Evolutionary conservation across 2,329 filamentous ascomycete genomes (phyloP), one percentile per base, ranked within the genome.

Genomic region (Ceratocystis destructans): DNA sequence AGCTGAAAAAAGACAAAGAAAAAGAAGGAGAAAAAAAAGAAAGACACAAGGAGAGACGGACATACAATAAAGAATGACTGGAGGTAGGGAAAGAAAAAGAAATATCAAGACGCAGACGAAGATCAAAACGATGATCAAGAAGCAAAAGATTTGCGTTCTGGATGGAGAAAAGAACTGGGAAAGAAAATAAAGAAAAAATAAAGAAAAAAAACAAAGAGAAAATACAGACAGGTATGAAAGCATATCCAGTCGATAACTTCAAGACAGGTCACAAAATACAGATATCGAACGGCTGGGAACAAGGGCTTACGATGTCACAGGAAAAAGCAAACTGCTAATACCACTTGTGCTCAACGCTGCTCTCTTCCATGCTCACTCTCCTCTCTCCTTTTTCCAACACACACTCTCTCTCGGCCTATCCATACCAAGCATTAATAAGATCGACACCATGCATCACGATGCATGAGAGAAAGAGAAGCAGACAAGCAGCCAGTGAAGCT

Each of bases 341-440:
- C 37, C 12, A 41, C 37, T 37, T 37, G 33, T 37, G 33, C 33
- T 12, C 22, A 3, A 50, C 46, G 20, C 46, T 50, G 37, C 17
- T 50, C 12, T 50, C n/a, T 25, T 50, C 22, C 46, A 22, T n/a
- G 0, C 46, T 20, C n/a, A n/a, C 46, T 22, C 22, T 48, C 45
- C n/a, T 22, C 50, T 57, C 53, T 57, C 25, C 17, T 17, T 17
- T 22, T 53, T 53, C 3, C 48, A 12, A 53, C 48, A 10, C 37
- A 12, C 28, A 10, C 37, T 41, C 37, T 41, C n/a, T n/a, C n/a
- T 53, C 48, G 22, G n/a, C 4, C 10, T 53, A 3, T n/a, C 48
- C 33, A 59, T 59, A 59, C n/a, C 55, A 59, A 59, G 55, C 20
- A 8, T n/a, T 37, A 59, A 59, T 59, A 37, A 37, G 55, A 59